Conservation (phyloP, 1,284 basidiomycete genomes). For the Sporisorium reilianum region DNA sequence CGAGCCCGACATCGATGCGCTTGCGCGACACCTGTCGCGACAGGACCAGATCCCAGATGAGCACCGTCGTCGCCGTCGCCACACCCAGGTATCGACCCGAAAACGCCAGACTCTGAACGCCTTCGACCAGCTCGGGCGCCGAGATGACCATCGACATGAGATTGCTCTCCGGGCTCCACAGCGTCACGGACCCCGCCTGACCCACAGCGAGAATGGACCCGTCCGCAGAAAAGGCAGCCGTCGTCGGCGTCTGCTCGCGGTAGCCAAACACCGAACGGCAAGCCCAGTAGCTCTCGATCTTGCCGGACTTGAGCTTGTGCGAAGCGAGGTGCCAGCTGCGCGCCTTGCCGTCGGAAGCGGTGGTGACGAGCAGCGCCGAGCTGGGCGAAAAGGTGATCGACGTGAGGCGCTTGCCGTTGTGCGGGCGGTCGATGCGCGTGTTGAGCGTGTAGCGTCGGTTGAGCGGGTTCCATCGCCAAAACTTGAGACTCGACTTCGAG, state of each 20-base stretch:
- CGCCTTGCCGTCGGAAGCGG: constrained; percentile 78
- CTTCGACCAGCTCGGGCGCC: constrained; percentile 48
- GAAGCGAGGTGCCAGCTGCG: constrained; percentile 76
- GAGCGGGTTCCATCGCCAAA: constrained; percentile 84
- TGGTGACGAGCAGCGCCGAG: constrained; percentile 74
- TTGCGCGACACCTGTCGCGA: constrained; percentile 48
- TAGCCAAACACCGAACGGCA: constrained; percentile 64
- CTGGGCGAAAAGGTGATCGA: constrained; percentile 76
- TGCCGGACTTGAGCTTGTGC: constrained; percentile 57
- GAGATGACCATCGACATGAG: constrained; percentile 76
- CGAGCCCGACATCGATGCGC: constrained; percentile 18
- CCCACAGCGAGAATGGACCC: constrained; percentile 85
- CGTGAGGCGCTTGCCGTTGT: constrained; percentile 78
- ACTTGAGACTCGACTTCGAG: constrained; percentile 84
- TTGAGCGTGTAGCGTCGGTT: constrained; percentile 73
- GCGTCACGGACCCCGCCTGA: constrained; percentile 77
- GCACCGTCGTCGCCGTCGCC: constrained; percentile 31
- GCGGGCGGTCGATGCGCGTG: constrained; percentile 90
- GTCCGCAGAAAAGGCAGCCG: constrained; percentile 84
- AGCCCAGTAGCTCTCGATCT: constrained; percentile 61
- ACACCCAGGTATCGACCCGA: constrained; percentile 57
- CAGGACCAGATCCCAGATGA: constrained; percentile 63
- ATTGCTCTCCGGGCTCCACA: constrained; percentile 82
- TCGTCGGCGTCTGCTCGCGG: constrained; percentile 50
- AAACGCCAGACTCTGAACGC: constrained; percentile 38